These are phyloP conservation scores for Hirsutella rhossiliensis DNA, from an alignment of 2,329 filamentous ascomycete species.

Conservation along the genomic window DNA sequence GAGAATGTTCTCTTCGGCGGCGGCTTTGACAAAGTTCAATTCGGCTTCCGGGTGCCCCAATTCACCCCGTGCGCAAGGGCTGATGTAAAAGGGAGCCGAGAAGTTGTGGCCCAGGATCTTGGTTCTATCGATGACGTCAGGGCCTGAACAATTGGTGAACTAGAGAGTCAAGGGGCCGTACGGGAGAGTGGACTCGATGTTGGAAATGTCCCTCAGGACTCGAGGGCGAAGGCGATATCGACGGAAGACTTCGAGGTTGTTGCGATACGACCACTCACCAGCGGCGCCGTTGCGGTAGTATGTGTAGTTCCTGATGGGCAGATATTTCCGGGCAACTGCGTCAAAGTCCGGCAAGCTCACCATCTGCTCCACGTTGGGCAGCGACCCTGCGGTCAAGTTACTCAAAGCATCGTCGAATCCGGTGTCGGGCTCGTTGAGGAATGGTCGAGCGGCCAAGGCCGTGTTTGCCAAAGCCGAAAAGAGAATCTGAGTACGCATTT, in stretches of 20 bases:
- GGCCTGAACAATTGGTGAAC: neutral
- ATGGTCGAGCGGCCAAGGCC: slow-evolving; percentile 28
- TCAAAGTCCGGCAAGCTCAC: slow-evolving; percentile 42
- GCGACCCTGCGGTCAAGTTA: slow-evolving; percentile 18
- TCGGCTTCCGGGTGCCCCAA: slow-evolving; percentile 34
- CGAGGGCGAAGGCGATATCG: slow-evolving; percentile 35
- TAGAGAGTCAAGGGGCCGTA: slow-evolving; percentile 5
- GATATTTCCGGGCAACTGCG: slow-evolving; percentile 34
- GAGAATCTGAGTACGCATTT: neutral
- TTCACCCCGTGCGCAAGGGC: slow-evolving; percentile 31
- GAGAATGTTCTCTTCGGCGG: slow-evolving; percentile 33
- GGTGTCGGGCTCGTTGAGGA: slow-evolving; percentile 32
- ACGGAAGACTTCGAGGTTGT: slow-evolving; percentile 42
- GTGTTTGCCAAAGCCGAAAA: neutral
- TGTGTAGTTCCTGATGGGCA: slow-evolving; percentile 36
- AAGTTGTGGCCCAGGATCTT: slow-evolving; percentile 41
- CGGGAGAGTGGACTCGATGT: slow-evolving; percentile 24
- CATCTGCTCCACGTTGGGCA: slow-evolving; percentile 31
- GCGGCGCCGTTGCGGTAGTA: slow-evolving; percentile 45
- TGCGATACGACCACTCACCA: slow-evolving; percentile 43
- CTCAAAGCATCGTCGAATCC: slow-evolving; percentile 27
- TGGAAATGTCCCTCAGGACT: slow-evolving; percentile 36
- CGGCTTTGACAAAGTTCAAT: slow-evolving; percentile 35
- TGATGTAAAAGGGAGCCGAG: slow-evolving; percentile 42
- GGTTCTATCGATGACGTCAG: slow-evolving; percentile 18